These are phyloP conservation scores for Cenchrus fungigraminus DNA, from an alignment of 176 grass and related monocot species.

Conservation along the genomic window DNA sequence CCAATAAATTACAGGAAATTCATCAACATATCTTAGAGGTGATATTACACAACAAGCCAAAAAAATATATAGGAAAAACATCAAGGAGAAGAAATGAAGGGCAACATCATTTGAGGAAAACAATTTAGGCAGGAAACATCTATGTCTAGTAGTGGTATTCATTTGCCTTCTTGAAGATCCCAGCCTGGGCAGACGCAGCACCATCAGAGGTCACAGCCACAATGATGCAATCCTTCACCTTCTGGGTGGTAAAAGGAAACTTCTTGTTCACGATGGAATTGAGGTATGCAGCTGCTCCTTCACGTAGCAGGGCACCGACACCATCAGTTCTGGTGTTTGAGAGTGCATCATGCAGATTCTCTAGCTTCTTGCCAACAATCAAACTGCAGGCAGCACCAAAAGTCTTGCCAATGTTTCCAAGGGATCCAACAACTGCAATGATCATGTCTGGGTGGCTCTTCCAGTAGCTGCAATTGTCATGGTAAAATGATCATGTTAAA, in stretches of 20 bases:
- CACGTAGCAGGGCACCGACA: constrained; percentile 61
- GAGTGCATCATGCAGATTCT: constrained; percentile 68
- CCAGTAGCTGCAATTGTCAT: constrained; percentile 64
- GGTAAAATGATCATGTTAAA: constrained; percentile 28
- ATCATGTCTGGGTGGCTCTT: constrained; percentile 71
- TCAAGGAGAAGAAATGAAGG: constrained; percentile 16
- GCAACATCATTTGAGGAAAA: constrained; percentile 32
- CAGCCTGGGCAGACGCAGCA: constrained; percentile 67
- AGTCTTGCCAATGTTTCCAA: constrained; percentile 59
- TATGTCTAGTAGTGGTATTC: constrained; percentile 52
- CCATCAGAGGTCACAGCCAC: constrained; percentile 51
- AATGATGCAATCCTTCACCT: constrained; percentile 66
- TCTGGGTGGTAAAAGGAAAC: constrained; percentile 65
- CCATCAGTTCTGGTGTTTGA: constrained; percentile 63
- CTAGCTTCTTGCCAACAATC: constrained; percentile 55
- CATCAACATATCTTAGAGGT: constrained; percentile 26
- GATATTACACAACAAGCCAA: constrained; percentile 27
- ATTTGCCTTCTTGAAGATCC: constrained; percentile 80
- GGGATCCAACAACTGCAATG: constrained; percentile 51
- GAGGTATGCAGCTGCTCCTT: constrained; percentile 79
- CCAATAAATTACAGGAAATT: constrained; percentile 19
- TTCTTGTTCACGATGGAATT: constrained; percentile 73
- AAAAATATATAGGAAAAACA: constrained; percentile 25
- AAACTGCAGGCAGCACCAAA: constrained; percentile 55
- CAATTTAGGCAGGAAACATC: constrained; percentile 34